Percentiles rank a stretch among this genome's conserved stretches.
phyloP scores from a whole-genome alignment of 805 yeast species.

The Nakazawaea populi region DNA sequence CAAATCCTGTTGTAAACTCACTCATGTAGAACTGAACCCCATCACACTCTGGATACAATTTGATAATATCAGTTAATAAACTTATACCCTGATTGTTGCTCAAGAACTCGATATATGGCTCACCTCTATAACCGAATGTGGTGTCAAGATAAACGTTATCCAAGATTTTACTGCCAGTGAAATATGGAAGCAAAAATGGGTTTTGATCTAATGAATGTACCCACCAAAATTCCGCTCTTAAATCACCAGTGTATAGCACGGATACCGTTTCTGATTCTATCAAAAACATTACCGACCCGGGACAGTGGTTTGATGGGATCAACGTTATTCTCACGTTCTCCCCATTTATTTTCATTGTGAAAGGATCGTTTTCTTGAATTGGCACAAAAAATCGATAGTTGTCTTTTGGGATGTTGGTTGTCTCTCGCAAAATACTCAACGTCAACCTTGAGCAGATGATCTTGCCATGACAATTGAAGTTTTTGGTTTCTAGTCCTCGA shows the following conservation, averaged over 20 bases:
- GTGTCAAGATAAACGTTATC: slow-evolving; percentile 50
- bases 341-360: slow-evolving; percentile 14
- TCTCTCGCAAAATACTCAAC: background rate
- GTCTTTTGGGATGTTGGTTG: slow-evolving; percentile 2
- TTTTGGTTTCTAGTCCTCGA: slow-evolving; percentile 32
- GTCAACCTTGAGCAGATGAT: slow-evolving; percentile 46
- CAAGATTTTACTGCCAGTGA: slow-evolving; percentile 23
- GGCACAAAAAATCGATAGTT: slow-evolving; percentile 10
- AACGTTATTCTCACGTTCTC: slow-evolving; percentile 29
- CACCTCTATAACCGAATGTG: slow-evolving; percentile 43
- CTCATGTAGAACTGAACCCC: slow-evolving; percentile 28
- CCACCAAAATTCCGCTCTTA: slow-evolving; percentile 53
- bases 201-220: slow-evolving; percentile 29
- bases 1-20: slow-evolving; percentile 44
- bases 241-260: slow-evolving; percentile 50
- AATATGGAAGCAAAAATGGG: slow-evolving; percentile 37
- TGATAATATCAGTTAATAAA: slow-evolving; percentile 26
- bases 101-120: slow-evolving; percentile 40
- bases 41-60: slow-evolving; percentile 36
- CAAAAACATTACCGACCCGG: slow-evolving; percentile 53
- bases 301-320: slow-evolving; percentile 51
- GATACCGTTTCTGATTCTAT: slow-evolving; percentile 28
- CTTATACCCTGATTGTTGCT: slow-evolving; percentile 36
- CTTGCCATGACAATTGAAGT: slow-evolving; percentile 24
- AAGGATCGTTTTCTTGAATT: slow-evolving; percentile 2